Evolutionary conservation across 768 basidiomycete genomes (phyloP), one percentile per base, ranked within the genome.

Genomic region (Leucocoprinus birnbaumii): DNA sequence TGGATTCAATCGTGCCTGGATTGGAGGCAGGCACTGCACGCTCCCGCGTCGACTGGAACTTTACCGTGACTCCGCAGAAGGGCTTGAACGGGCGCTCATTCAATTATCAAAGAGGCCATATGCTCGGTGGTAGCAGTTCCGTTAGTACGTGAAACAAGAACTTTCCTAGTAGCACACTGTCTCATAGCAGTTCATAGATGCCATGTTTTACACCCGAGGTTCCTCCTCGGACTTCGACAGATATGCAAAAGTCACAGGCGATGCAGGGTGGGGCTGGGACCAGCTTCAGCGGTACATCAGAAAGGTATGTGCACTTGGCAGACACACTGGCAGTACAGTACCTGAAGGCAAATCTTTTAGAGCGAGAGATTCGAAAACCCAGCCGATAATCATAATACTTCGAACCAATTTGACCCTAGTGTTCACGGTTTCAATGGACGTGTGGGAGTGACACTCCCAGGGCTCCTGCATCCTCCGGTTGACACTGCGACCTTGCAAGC

Each of bases 91-190:
- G 61, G 27, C 66, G 68, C 1, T 25, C 59, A 2, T 52, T 72
- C 9, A 19, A 57, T 21, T 70, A 64, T 49, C 60, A 65, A 3
- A 53, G 71, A 22, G 73, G 73, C 1, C 53, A 61, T 42, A 57
- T 71, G 16, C 61, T 74, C 1, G 73, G 73, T 6, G 73, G 72
- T 4, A 62, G 58, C 27, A 69, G 63, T 37, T 67, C 67, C 4
- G 56, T 68, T 51, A 73, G 69, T 72, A 44, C 37, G 68, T 61
- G 16, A 18, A 13, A 4, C 18, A 18, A 16, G 18, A 7, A 40
- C 27, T 26, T 21, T 2, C 38, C 31, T 10, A 27, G 11, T 34
- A n/a, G 19, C 41, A 68, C 62, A 66, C 51, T 54, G 3, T 3
- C 26, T 10, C 21, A n/a, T 18, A n/a, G 4, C 37, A 10, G 25